phyloP scores from a whole-genome alignment of 2,329 filamentous ascomycete species.

The Xylariaceae sp. region DNA sequence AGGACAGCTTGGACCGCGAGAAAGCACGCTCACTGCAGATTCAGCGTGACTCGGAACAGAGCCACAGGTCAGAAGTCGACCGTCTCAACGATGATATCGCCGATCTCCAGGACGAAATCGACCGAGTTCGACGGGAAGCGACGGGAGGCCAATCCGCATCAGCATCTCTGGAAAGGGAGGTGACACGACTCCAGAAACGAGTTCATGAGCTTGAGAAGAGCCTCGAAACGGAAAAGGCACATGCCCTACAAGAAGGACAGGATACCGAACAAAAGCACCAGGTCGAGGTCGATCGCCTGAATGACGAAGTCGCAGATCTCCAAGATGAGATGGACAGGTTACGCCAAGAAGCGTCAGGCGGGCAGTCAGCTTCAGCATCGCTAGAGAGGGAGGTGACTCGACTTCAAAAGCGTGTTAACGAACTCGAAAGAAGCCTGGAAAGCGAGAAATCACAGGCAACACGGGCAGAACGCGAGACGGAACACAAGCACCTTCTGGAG shows the following conservation, averaged over 20 bases:
- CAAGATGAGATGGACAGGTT: slow-evolving; percentile 45
- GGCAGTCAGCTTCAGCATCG: slow-evolving; percentile 46
- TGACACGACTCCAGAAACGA: slow-evolving; percentile 27
- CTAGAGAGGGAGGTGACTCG: slow-evolving; percentile 55
- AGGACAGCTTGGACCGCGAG: slow-evolving; percentile 32
- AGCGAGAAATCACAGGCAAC: slow-evolving; percentile 58
- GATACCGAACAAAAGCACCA: slow-evolving; percentile 47
- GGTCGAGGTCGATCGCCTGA: slow-evolving; percentile 41
- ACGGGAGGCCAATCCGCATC: slow-evolving; percentile 51
- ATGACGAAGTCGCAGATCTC: slow-evolving; percentile 48
- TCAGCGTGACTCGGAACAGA: slow-evolving; percentile 49
- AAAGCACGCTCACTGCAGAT: slow-evolving; percentile 60
- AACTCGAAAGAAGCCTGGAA: slow-evolving; percentile 31
- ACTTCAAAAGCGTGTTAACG: slow-evolving; percentile 35
- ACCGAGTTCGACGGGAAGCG: slow-evolving; percentile 48
- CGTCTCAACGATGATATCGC: slow-evolving; percentile 46
- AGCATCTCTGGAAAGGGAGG: slow-evolving; percentile 54
- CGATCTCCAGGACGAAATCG: slow-evolving; percentile 54
- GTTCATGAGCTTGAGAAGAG: slow-evolving; percentile 15
- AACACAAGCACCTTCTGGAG: slow-evolving; percentile 44
- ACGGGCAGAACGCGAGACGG: slow-evolving; percentile 52
- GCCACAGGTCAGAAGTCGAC: slow-evolving; percentile 46
- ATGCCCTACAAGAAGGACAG: slow-evolving; percentile 58
- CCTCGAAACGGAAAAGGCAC: slow-evolving; percentile 48
- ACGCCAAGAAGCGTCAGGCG: slow-evolving; percentile 57